phyloP scores from a whole-genome alignment of 1,284 basidiomycete species.

The Sutorius eximius region DNA sequence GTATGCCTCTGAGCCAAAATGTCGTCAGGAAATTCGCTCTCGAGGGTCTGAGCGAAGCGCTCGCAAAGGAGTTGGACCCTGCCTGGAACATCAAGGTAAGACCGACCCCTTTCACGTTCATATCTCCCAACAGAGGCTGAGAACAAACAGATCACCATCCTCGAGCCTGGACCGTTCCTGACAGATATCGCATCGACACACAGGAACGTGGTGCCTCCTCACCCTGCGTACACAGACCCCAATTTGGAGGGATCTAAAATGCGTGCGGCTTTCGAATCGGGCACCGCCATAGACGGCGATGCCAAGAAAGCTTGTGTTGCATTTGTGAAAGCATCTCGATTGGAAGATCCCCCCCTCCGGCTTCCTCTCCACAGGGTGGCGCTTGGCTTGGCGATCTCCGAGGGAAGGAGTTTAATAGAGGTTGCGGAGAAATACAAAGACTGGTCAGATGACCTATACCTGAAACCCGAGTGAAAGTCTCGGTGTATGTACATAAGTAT shows the following conservation, averaged over 20 bases:
- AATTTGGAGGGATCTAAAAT: conserved; percentile 7
- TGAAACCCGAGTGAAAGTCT: neutral
- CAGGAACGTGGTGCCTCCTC: conserved; percentile 1
- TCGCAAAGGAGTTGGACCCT: conserved; percentile 30
- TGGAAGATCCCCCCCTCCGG: conserved; percentile 32
- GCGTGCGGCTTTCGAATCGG: neutral
- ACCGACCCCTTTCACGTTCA: too few species aligned
- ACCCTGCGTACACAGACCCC: conserved; percentile 21
- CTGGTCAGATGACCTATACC: conserved; percentile 35
- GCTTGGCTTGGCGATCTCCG: neutral
- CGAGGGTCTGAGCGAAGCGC: conserved; percentile 25
- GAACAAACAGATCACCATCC: conserved; percentile 22
- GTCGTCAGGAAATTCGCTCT: conserved; percentile 27
- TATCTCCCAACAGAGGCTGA: neutral
- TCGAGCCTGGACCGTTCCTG: conserved; percentile 25
- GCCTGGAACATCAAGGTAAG: conserved; percentile 34
- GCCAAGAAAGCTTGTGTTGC: conserved; percentile 23
- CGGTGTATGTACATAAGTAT: neutral
- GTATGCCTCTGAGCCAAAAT: neutral
- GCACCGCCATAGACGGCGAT: conserved; percentile 9
- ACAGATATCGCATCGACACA: conserved; percentile 13
- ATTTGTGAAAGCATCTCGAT: conserved; percentile 18
- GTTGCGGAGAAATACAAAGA: conserved; percentile 23
- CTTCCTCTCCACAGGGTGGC: conserved; percentile 23
- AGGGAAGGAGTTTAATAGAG: conserved; percentile 14